Evolutionary conservation across 352 stramenopile species (phyloP), one percentile per base, ranked within the genome.

Genomic region (Aphanomyces stellatus): DNA sequence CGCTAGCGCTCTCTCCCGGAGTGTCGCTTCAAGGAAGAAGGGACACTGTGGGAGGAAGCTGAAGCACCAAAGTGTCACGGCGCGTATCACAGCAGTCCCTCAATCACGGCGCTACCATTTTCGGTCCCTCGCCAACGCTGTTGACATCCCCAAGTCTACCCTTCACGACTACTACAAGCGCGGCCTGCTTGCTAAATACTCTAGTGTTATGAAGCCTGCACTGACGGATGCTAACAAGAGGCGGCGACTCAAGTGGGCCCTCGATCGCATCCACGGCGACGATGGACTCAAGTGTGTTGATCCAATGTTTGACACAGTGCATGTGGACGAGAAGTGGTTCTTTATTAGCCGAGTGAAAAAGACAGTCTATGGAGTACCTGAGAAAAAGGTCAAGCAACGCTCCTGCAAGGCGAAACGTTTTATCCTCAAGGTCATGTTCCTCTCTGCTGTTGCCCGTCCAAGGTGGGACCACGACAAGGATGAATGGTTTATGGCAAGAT

Each of bases 281-380:
- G 37, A 10, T 43, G 10, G 17, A 43, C 8, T 37, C 7, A 11
- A 33, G 7, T 24, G 28, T 17, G 24, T 57, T 7, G 25, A 57
- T 8, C 4, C 4, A 13, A 30, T 57, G 15, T 35, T 35, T 8
- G 49, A 57, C 49, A 40, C 24, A 13, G 25, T 57, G 4, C 49
- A 57, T 34, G 25, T 57, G 3, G 49, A 57, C 31, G 49, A 57
- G 19, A 57, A 57, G 25, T 57, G 49, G 49, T 57, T 57, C 25
- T 57, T 34, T 24, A 57, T 37, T 13, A 57, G 15, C 3, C 49
- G 25, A 40, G 15, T 57, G 4, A 57, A 57, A 5, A 30, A 24
- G 5, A 57, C 49, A n/a, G 6, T 57, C 15, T 57, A 57, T n/a
- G 4, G 25, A 17, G 15, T n/a, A 22, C 49, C 49, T 22, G 25